Base-by-base conservation (phyloP, 495 filamentous ascomycete species). In the Aspergillus sparsus region DNA sequence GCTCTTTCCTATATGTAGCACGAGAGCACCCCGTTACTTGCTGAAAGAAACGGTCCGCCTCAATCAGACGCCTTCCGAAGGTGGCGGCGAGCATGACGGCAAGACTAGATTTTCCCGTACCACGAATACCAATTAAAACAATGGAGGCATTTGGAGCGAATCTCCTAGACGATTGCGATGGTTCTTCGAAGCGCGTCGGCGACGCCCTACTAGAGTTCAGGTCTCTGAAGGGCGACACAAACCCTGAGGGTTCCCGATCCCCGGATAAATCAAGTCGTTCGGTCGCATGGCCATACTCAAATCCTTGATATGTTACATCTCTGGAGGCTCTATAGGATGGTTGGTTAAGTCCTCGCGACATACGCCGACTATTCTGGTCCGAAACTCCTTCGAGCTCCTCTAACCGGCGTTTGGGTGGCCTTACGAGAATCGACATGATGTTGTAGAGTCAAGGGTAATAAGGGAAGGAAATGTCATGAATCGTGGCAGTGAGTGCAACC, bases 51-150 rank as follows among this genome's bases (percentile, higher is more conserved):
- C 83, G 80, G 65, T 92, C 89, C 53, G 85, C 83, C 55, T 89
- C 89, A 49, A 91, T 84, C 21, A 93, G 78, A 21, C 86, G 83
- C 11, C 88, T 82, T 12, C 84, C 83, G 13, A 88, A 86, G 60
- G 86, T 81, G 18, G 87, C 87, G 4, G 89, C 87, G n/a, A 87
- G 84, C 49, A 93, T 89, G 62, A 92, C 85, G 2, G 86, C 89
- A 10, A 93, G 77, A 15, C 87, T 90, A 6, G 88, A 85, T 68
- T 92, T 92, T 12, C 89, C 89, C 6, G 87, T 86, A 4, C 90
- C 89, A 15, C 87, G 86, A 55, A 88, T 84, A 18, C 90, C 90
- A 27, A 92, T 82, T 16, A 93, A 77, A 1, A 91, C 87, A 53
- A 93, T 83, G 2, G 89, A 90, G 3, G 87, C 85, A 62, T 86